Evolutionary conservation across 1,284 basidiomycete species (phyloP), one percentile per base, ranked within the genome.

Genomic region (Heterobasidion parviporum): DNA sequence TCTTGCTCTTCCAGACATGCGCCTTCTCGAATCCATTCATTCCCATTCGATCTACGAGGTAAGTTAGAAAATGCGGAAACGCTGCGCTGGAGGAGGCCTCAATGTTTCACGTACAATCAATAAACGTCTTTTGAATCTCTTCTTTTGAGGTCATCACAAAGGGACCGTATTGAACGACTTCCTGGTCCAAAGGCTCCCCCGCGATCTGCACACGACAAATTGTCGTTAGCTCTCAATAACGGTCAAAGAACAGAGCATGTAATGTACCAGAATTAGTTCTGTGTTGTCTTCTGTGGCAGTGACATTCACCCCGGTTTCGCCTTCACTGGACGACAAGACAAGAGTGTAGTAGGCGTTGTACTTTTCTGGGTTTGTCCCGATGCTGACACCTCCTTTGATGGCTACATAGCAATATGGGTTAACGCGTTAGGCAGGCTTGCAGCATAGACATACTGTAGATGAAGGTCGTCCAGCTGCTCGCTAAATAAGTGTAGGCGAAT

Each of bases 11-110:
- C 95, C 94, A 98, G 5, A 78, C 83, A 56, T 87, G 84, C 0
- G 92, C 93, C 52, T 87, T 86, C 72, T 98, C 95, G 67, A 98
- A 98, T 0, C 95, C 95, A 67, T 98, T 97, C 59, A 66, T 72
- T 16, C 83, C 87, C 48, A 73, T 70, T 72, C 87, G 88, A 67
- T 90, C 87, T 89, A 55, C 34, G 41, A 20, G 41, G 32, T 26
- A 34, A 44, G 10, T 18, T 6, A 44, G 26, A 26, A 48, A 33
- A 44, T 12, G 10, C 6, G 44, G 6, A 69, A 8, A 41, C 4
- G 38, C n/a, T 41, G 38, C 38, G 38, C 38, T 26, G 26, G 26
- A 26, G 26, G 26, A 26, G 26, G 26, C 26, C 26, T 26, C 26
- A 26, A 26, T 26, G 26, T 4, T 26, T 26, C 26, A 26, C 79